Evolutionary conservation across 192 early-diverging fungal genomes (phyloP).

Genomic region (Entophlyctis luteolus): DNA sequence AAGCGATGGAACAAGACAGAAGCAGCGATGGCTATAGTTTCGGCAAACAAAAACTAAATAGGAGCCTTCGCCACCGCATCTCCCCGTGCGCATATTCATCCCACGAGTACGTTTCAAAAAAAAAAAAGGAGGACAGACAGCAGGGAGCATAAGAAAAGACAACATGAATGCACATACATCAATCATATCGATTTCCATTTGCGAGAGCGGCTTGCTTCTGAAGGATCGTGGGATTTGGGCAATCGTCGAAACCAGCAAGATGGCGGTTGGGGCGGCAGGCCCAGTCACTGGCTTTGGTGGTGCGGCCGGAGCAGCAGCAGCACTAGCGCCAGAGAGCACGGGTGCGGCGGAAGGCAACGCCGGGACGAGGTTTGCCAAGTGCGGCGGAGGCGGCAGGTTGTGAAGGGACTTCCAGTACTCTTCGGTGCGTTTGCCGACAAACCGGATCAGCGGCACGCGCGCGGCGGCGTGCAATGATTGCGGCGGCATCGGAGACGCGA

Average conservation of each 20-base stretch:
- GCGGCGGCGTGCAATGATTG: background rate
- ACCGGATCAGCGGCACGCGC: conserved; percentile 2
- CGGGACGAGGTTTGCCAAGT: background rate
- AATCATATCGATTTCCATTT: conserved; percentile 12
- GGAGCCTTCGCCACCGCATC: too few species aligned
- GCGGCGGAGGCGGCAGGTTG: background rate
- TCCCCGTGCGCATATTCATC: too few species aligned
- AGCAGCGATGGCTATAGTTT: too few species aligned
- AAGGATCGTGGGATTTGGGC: conserved; percentile 3
- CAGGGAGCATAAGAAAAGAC: too few species aligned
- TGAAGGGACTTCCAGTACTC: background rate
- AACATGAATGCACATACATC: conserved; percentile 9
- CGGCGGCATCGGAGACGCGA: background rate
- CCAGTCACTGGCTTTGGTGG: background rate
- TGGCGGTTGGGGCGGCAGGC: conserved; percentile 2
- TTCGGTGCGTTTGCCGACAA: conserved; percentile 4
- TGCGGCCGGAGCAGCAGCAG: background rate
- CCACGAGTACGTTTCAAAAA: too few species aligned
- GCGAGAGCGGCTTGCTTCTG: conserved; percentile 1
- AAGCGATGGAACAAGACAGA: too few species aligned
- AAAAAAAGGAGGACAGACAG: too few species aligned
- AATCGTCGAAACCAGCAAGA: background rate
- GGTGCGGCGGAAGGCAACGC: background rate
- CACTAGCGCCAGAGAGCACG: background rate
- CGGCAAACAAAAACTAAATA: too few species aligned